These are phyloP conservation scores for Hymenoscyphus salicellus DNA, from an alignment of 2,329 filamentous ascomycete genomes.

Conservation along the genomic window DNA sequence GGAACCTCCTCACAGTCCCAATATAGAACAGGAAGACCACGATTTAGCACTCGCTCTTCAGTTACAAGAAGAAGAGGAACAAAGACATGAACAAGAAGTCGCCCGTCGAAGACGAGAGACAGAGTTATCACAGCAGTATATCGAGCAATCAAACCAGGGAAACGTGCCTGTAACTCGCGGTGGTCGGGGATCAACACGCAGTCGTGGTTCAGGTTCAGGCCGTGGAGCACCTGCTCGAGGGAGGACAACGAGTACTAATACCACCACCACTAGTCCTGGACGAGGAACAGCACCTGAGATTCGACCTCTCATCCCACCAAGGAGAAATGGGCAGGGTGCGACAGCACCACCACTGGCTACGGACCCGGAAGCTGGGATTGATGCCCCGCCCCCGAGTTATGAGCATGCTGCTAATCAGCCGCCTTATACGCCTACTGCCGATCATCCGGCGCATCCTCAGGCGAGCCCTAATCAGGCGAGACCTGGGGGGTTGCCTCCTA, in stretches of 20 bases:
- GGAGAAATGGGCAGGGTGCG: conserved; percentile 33
- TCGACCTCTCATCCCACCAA: conserved; percentile 45
- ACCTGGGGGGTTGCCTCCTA: not conserved
- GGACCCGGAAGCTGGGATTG: conserved; percentile 42
- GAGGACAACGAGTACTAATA: not conserved
- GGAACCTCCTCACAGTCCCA: conserved; percentile 25
- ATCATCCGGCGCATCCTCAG: conserved; percentile 43
- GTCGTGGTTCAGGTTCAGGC: not conserved
- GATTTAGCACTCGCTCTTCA: conserved; percentile 86
- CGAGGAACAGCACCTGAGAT: conserved; percentile 29
- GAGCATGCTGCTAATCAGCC: conserved; percentile 59
- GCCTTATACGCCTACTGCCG: conserved; percentile 51
- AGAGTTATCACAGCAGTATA: conserved; percentile 65
- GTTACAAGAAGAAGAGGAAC: conserved; percentile 90
- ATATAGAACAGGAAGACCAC: conserved; percentile 69
- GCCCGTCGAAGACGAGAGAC: conserved; percentile 64
- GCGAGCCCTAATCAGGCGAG: conserved; percentile 14
- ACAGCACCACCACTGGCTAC: not conserved
- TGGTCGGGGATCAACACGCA: conserved; percentile 24
- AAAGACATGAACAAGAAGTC: conserved; percentile 62
- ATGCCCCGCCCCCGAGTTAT: conserved; percentile 61
- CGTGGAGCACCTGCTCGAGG: not conserved
- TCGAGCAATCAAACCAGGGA: conserved; percentile 59
- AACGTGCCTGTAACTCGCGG: conserved; percentile 31
- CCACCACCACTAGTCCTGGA: not conserved